Base-by-base conservation (phyloP, 768 basidiomycete genomes). In the Serendipita sp. region DNA sequence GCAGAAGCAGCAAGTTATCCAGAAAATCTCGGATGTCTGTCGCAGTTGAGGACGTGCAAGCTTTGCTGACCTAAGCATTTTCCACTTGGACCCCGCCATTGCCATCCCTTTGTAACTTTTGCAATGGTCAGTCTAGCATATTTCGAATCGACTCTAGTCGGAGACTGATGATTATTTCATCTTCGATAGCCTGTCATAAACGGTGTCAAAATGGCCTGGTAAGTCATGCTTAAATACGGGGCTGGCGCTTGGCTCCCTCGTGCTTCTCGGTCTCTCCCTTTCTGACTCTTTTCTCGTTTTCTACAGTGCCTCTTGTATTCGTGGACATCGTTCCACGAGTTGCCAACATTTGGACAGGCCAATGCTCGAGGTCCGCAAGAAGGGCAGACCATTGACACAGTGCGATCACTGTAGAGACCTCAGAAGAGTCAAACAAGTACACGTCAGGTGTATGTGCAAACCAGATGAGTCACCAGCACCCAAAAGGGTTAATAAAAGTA, bases 331-430 rank as follows among this genome's bases (percentile, higher is more conserved):
- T 61, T 93, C 92, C 13, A 91, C 90, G 2, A 82, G 82, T 14
- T 96, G 93, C 71, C 80, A 81, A 53, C 93, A 96, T 70, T 83
- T 83, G 31, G 88, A 91, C 67, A 78, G 93, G 20, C 90, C 91
- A 3, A 77, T 96, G n/a, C 92, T 89, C 65, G 90, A 94, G 71
- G 84, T 95, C 64, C 90, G 92, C 78, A 89, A 87, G 77, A 93
- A 95, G 71, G 93, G 93, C 1, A 80, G 93, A 4, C 93, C 93
- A 0, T 81, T 91, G 16, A 90, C 92, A 4, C 92, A 95, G 71
- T 96, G 93, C 74, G 78, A 81, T 61, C 83, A 82, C 67, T 95
- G 93, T 70, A 83, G 90, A 38, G 82, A 89, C 67, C 78, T 88
- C 34, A 81, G 92, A 17, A 85, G 89, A 72, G 85, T 84, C 44